Percentiles rank a stretch among this genome's conserved stretches.
Conservation (phyloP, 495 filamentous ascomycete species). For the Talaromyces liani region DNA sequence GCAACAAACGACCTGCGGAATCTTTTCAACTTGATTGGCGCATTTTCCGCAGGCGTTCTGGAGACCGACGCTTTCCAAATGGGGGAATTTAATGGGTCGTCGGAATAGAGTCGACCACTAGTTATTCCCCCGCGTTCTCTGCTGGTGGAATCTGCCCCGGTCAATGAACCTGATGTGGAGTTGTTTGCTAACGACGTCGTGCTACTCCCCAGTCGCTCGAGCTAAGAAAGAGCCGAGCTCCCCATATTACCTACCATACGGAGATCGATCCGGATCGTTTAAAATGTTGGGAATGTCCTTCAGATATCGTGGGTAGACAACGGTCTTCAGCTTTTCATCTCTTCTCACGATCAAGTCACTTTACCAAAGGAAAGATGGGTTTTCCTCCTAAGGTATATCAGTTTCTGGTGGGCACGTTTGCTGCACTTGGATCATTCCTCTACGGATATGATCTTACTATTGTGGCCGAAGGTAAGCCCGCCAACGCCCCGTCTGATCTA, state of each 20-base stretch:
- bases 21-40: no score
- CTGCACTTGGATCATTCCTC: conserved; percentile 52
- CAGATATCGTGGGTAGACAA: not conserved
- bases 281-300: not conserved
- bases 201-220: not conserved
- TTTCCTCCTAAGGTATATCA: conserved; percentile 33
- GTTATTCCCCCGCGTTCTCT: no score
- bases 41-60: no score
- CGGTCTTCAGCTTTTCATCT: not conserved
- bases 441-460: conserved; percentile 48
- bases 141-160: not conserved
- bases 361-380: conserved; percentile 16
- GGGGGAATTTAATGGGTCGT: no score
- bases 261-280: not conserved
- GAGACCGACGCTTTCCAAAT: no score
- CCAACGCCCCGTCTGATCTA: not conserved
- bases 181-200: not conserved
- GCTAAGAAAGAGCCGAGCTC: not conserved
- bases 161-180: not conserved
- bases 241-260: not conserved
- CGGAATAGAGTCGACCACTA: no score
- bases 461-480: conserved; percentile 31
- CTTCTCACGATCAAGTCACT: not conserved
- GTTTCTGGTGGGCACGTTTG: conserved; percentile 48
- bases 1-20: no score